These are phyloP conservation scores for Helminthosporium solani DNA, from an alignment of 2,329 filamentous ascomycete species.

Conservation along the genomic window DNA sequence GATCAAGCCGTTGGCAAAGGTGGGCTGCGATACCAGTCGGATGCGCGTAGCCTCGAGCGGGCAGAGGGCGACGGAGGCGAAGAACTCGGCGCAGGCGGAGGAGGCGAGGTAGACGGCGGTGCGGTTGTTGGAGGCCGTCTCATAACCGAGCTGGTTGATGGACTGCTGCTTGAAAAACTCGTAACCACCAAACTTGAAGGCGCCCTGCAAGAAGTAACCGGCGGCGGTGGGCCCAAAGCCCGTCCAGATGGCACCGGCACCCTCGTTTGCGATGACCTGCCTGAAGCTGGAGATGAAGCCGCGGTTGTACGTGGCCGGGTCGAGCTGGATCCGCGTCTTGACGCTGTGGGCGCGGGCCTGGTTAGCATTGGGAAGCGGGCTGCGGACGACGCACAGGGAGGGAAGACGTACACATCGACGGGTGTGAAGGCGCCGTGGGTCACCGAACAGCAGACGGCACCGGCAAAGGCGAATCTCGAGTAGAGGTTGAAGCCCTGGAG, in stretches of 20 bases:
- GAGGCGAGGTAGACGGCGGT: constrained; percentile 77
- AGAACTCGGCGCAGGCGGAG: constrained; percentile 63
- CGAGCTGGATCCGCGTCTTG: constrained; percentile 95
- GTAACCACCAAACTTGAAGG: constrained; percentile 92
- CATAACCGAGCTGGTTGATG: constrained; percentile 75
- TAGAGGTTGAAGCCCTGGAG: constrained; percentile 73
- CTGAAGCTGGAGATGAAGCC: constrained; percentile 84
- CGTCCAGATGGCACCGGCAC: constrained; percentile 81
- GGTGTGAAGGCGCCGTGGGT: constrained; percentile 97
- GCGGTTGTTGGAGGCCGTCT: constrained; percentile 69
- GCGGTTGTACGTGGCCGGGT: constrained; percentile 84
- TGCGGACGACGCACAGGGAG: constrained; percentile 4
- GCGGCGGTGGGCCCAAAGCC: constrained; percentile 82
- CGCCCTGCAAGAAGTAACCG: constrained; percentile 92
- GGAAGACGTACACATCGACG: constrained; percentile 90
- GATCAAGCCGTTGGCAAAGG: constrained; percentile 77
- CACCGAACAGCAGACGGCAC: constrained; percentile 96
- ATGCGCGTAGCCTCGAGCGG: constrained; percentile 92
- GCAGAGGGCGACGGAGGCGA: constrained; percentile 80
- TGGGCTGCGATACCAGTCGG: constrained; percentile 85
- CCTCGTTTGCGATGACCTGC: constrained; percentile 76
- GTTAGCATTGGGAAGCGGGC: too few species aligned
- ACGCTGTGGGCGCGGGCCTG: constrained; percentile 71
- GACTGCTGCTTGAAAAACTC: constrained; percentile 95
- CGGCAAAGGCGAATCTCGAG: constrained; percentile 94